Evolutionary conservation across 306 rosid species (phyloP), one percentile per base, ranked within the genome.

Genomic region (Pachyrhizus erosus): DNA sequence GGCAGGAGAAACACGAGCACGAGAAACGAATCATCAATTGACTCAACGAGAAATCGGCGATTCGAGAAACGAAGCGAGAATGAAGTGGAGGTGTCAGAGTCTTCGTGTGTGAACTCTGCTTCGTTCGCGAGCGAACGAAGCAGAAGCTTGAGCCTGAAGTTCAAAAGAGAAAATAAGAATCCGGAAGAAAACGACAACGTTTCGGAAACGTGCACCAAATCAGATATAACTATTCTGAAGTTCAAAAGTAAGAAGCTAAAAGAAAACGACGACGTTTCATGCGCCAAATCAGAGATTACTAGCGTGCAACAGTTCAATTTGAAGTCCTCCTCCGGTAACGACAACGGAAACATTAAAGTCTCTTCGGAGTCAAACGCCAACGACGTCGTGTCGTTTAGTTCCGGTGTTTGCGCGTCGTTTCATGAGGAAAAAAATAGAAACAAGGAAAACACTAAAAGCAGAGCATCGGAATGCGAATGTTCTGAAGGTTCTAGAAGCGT

Each of bases 101-200:
- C 88, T 57, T 93, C 99, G 49, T 96, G 98, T 14, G 99, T 93
- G 81, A 97, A 93, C 64, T 96, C 99, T 2, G 92, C 68, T 80
- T 88, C 67, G 18, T 60, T 60, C 37, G 12, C 55, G 81, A 15
- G 3, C n/a, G 77, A 27, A 79, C 39, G 77, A 23, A 84, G 69
- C 52, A 86, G 86, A 26, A 90, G 64, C 68, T 70, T 86, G 71
- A 89, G 86, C 77, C 80, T 81, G 62, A 93, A 91, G 84, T 76
- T 64, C 14, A 64, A 33, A 64, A 64, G 70, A 31, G 70, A 64
- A 8, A 8, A 0, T 64, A 64, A 31, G 43, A 31, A 17, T 64
- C 11, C 4, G 9, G 8, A n/a, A 1, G 45, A 34, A 31, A n/a
- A 64, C 21, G 70, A 64, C 6, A 24, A 64, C 24, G 23, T 17